Evolutionary conservation across 305 asterid species (phyloP), one percentile per base, ranked within the genome.

Genomic region (Fraxinus sp.): DNA sequence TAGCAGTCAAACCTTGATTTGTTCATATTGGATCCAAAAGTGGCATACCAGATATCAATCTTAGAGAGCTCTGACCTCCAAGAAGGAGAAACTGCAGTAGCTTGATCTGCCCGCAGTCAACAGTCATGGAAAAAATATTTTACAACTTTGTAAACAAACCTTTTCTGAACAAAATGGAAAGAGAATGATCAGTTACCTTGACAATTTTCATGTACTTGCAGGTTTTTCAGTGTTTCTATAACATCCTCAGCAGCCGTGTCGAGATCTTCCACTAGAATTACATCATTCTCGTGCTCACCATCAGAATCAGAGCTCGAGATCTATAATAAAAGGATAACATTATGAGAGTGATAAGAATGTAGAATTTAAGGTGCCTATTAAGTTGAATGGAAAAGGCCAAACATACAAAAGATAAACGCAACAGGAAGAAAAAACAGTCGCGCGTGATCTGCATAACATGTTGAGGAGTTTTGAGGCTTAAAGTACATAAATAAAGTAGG

Each of bases 11-110:
- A 91, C 88, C 99, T 90, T 52, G 97, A 82, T 59, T 73, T 68
- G 79, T 84, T 83, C 96, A 94, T 94, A 87, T 94, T 96, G 85
- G 98, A 96, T 85, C 99, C 99, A 83, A 28, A 96, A 46, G 94
- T 30, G 55, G 99, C 99, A 89, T 94, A 96, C 98, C 98, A 96
- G 79, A 94, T 26, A 70, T 90, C 75, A 80, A 89, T 86, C 86
- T 90, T 89, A 13, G 93, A 90, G 84, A 92, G 93, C 84, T 92
- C 97, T 71, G 89, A 85, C 86, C 98, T 91, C 98, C 97, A 96
- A 72, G 88, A 77, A 78, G 87, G 88, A 81, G 84, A 57, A 83
- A 82, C 80, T 36, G 81, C 24, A 62, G 49, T 83, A 79, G 82
- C 91, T 57, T 84, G 87, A 81, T 81, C 97, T 90, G 85, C 80